phyloP scores from a whole-genome alignment of 495 filamentous ascomycete genomes.

The Daldinia vernicosa region DNA sequence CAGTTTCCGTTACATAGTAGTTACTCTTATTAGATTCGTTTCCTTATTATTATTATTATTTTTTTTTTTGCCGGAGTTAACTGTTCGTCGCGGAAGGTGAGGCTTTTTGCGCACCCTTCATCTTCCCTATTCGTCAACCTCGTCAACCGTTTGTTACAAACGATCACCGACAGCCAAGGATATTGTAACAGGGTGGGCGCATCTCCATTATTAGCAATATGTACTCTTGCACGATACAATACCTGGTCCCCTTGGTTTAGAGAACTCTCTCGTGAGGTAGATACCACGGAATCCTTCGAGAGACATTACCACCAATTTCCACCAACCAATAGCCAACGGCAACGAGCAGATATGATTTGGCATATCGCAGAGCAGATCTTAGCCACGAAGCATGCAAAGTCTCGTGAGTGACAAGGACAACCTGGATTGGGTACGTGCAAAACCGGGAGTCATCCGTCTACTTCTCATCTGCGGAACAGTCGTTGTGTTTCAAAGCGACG shows the following conservation, averaged over 20 bases:
- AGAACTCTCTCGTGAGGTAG: conserved; percentile 13
- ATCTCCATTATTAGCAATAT: conserved; percentile 29
- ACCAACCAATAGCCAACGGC: conserved; percentile 16
- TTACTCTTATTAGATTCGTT: not conserved
- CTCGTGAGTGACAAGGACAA: conserved; percentile 16
- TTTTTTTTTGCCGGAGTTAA: conserved; percentile 11
- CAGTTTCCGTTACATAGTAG: conserved; percentile 3
- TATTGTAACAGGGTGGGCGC: conserved; percentile 23
- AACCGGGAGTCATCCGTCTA: conserved; percentile 11
- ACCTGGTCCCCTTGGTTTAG: conserved; percentile 21
- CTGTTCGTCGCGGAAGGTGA: not conserved
- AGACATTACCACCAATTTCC: conserved; percentile 17
- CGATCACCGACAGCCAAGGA: conserved; percentile 2
- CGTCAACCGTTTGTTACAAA: conserved; percentile 21
- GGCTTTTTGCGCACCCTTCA: not conserved
- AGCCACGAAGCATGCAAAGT: conserved; percentile 10
- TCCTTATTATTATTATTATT: too few species aligned
- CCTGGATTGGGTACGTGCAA: conserved; percentile 4
- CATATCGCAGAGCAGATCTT: conserved; percentile 10
- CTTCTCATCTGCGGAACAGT: conserved; percentile 22
- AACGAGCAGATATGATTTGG: conserved; percentile 10
- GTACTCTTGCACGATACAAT: conserved; percentile 14
- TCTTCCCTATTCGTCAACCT: not conserved
- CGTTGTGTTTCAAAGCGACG: conserved; percentile 30
- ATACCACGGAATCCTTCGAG: conserved; percentile 29